phyloP scores from a whole-genome alignment of 805 yeast species.

The Starmerella sp. region DNA sequence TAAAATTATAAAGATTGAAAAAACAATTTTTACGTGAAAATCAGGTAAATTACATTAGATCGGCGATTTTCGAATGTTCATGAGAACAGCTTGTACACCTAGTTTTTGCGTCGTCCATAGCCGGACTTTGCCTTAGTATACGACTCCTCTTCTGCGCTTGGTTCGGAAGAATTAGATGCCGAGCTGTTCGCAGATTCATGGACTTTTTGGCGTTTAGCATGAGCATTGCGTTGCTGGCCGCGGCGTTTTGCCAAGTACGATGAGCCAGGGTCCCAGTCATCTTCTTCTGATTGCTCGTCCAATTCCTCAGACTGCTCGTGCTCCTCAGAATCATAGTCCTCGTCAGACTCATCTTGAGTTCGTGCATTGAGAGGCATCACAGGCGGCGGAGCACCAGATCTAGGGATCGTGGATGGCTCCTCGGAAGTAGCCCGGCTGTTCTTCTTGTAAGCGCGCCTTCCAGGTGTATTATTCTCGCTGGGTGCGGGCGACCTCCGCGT shows the following conservation, averaged over 20 bases:
- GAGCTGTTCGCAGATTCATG: not conserved
- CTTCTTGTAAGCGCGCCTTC: not conserved
- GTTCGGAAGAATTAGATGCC: not conserved
- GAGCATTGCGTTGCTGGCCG: not conserved
- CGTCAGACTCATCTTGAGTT: not conserved
- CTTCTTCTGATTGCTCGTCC: too few relatives aligned
- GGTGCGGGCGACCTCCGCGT: not conserved
- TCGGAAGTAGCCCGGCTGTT: not conserved
- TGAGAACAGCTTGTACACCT: too few relatives aligned
- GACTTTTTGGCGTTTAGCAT: not conserved
- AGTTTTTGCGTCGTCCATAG: too few relatives aligned
- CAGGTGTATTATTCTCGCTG: not conserved
- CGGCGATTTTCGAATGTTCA: too few relatives aligned
- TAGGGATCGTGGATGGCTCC: not conserved
- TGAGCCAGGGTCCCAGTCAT: not conserved
- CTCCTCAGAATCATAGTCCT: not conserved
- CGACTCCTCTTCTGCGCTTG: not conserved
- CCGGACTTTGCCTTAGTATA: too few relatives aligned
- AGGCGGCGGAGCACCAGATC: constrained; percentile 10
- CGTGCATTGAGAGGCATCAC: constrained; percentile 5
- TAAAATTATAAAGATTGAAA: too few relatives aligned
- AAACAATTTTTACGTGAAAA: not conserved
- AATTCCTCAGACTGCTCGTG: not conserved
- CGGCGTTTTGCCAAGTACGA: not conserved
- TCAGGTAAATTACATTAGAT: too few relatives aligned